Conservation (phyloP, 2,329 filamentous ascomycete genomes). For the Biscogniauxia sp. region DNA sequence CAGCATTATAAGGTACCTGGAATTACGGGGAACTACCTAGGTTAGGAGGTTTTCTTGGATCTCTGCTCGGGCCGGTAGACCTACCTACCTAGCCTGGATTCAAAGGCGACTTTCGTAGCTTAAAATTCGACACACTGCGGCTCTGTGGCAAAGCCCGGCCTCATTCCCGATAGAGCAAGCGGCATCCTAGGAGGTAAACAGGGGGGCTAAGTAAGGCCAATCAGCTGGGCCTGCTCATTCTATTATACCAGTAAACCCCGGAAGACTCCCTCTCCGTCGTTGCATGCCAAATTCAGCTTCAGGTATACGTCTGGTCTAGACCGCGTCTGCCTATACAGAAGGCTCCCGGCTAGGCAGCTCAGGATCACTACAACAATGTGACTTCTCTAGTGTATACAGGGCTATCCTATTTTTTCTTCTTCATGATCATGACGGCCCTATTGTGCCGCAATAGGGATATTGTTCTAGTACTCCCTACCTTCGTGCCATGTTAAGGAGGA, state of each 20-base stretch:
- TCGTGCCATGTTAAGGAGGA: neutral
- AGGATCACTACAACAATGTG: conserved; percentile 4
- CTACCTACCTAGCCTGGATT: too few relatives aligned
- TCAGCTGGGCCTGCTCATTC: neutral
- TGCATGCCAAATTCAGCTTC: conserved; percentile 6
- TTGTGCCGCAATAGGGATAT: neutral
- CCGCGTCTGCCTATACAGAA: conserved; percentile 3
- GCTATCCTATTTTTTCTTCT: neutral
- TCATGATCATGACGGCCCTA: neutral
- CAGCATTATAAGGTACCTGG: too few relatives aligned
- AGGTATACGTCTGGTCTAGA: conserved; percentile 11
- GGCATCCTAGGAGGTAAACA: neutral
- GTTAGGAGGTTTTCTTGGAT: too few relatives aligned
- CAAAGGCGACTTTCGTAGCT: neutral
- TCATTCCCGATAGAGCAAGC: neutral
- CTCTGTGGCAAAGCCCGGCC: neutral
- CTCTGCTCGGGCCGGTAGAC: too few relatives aligned
- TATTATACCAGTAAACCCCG: neutral
- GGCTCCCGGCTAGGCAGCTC: neutral
- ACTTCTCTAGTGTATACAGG: neutral
- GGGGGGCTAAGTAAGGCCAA: neutral
- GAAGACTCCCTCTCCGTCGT: neutral
- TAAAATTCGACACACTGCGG: neutral
- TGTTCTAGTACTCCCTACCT: neutral
- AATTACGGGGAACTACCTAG: too few relatives aligned